phyloP scores from a whole-genome alignment of 768 basidiomycete species.

The Lactifluus subvellereus region DNA sequence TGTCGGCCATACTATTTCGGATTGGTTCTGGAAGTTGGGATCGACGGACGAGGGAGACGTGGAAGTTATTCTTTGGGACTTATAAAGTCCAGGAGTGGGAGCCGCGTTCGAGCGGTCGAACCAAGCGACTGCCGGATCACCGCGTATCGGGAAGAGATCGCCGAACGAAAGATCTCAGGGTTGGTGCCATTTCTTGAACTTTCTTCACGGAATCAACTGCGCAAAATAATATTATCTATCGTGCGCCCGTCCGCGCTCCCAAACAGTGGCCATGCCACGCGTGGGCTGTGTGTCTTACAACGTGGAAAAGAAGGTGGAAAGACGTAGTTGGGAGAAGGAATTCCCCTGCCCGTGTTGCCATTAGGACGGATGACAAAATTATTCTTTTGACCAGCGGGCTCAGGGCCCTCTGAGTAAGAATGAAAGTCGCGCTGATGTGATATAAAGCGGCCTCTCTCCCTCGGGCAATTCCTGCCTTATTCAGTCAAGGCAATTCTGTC shows the following conservation, averaged over 20 bases:
- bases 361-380: neutral
- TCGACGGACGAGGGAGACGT: slow-evolving; percentile 27
- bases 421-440: slow-evolving; percentile 20
- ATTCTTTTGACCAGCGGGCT: neutral
- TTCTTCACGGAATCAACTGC: slow-evolving; percentile 23
- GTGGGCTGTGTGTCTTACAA: slow-evolving; percentile 17
- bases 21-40: slow-evolving; percentile 27
- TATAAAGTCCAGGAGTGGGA: slow-evolving; percentile 25
- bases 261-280: slow-evolving; percentile 21
- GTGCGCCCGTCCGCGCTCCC: slow-evolving; percentile 11
- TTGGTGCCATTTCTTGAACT: slow-evolving; percentile 19
- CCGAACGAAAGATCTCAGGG: slow-evolving; percentile 28
- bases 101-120: slow-evolving; percentile 26
- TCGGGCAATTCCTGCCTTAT: slow-evolving; percentile 17
- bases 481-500: slow-evolving; percentile 6
- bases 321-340: neutral
- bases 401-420: slow-evolving; percentile 15
- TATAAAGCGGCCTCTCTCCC: slow-evolving; percentile 5
- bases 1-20: slow-evolving; percentile 32
- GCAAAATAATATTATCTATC: slow-evolving; percentile 12
- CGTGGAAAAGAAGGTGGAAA: slow-evolving; percentile 5
- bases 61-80: slow-evolving; percentile 29
- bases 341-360: neutral
- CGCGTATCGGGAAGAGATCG: slow-evolving; percentile 32
- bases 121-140: slow-evolving; percentile 34